Conservation (phyloP, 108 stramenopile genomes). For the Poteriospumella lacustris region DNA sequence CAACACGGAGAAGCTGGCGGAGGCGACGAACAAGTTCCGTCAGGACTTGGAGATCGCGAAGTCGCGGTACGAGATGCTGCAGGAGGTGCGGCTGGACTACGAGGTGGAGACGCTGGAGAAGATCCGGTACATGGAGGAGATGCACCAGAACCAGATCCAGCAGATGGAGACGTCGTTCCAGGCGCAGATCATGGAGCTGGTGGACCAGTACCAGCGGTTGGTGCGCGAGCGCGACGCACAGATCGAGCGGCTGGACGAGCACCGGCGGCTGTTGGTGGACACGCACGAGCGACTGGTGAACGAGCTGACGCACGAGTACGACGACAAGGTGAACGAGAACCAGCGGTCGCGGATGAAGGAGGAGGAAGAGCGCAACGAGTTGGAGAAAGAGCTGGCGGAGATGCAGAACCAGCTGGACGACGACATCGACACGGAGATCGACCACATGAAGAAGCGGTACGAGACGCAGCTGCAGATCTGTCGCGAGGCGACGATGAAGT, state of each 20-base stretch:
- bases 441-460: slow-evolving; percentile 48
- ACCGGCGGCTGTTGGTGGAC: slow-evolving; percentile 38
- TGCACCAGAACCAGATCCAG: slow-evolving; percentile 33
- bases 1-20: slow-evolving; percentile 61
- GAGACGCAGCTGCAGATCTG: slow-evolving; percentile 49
- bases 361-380: slow-evolving; percentile 42
- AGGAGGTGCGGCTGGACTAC: slow-evolving; percentile 36
- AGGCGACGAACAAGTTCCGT: slow-evolving; percentile 57
- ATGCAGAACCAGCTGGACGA: slow-evolving; percentile 54
- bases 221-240: slow-evolving; percentile 48
- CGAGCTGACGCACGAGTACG: slow-evolving; percentile 52
- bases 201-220: slow-evolving; percentile 55
- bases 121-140: slow-evolving; percentile 16
- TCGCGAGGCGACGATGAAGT: slow-evolving; percentile 53
- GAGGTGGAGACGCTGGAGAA: slow-evolving; percentile 5
- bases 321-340: slow-evolving; percentile 54
- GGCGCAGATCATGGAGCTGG: slow-evolving; percentile 42
- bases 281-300: slow-evolving; percentile 47
- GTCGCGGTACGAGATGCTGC: slow-evolving; percentile 51
- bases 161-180: slow-evolving; percentile 51
- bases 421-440: slow-evolving; percentile 62
- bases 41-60: slow-evolving; percentile 60
- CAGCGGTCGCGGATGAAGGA: slow-evolving; percentile 36
- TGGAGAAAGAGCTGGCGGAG: slow-evolving; percentile 48
- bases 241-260: slow-evolving; percentile 50